These are phyloP conservation scores for Thelonectria olida DNA, from an alignment of 2,329 filamentous ascomycete species.

Conservation along the genomic window DNA sequence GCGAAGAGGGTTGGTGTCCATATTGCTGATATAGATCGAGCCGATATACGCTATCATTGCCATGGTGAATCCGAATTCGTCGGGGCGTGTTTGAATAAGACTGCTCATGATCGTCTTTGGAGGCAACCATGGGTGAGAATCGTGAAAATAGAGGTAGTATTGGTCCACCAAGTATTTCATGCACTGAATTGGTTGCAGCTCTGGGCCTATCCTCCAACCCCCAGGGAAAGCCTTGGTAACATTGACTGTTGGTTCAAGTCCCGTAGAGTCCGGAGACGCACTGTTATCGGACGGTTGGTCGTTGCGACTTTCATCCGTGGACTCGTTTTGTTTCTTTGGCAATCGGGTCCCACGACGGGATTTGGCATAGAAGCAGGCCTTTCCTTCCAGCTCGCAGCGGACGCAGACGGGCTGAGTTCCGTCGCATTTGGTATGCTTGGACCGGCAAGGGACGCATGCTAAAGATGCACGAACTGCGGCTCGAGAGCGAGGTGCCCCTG, in stretches of 20 bases:
- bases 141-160: conserved; percentile 37
- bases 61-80: conserved; percentile 18
- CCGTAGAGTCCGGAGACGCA: conserved; percentile 21
- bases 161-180: conserved; percentile 25
- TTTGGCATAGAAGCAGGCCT: conserved; percentile 26
- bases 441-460: conserved; percentile 34
- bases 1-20: conserved; percentile 21
- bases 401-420: conserved; percentile 27
- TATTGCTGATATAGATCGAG: conserved; percentile 26
- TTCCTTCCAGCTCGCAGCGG: conserved; percentile 30
- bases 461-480: conserved; percentile 31
- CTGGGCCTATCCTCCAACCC: conserved; percentile 17
- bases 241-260: background rate
- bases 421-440: conserved; percentile 35
- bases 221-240: conserved; percentile 7
- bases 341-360: conserved; percentile 34
- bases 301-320: conserved; percentile 14
- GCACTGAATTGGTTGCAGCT: background rate
- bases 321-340: conserved; percentile 24
- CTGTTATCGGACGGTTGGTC: conserved; percentile 15
- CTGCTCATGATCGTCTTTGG: conserved; percentile 24
- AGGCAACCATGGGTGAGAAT: conserved; percentile 34
- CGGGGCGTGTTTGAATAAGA: conserved; percentile 9
- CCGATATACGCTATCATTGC: conserved; percentile 33
- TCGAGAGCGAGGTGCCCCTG: conserved; percentile 24